Evolutionary conservation across 257 asterid genomes (phyloP), one percentile per base, ranked within the genome.

Genomic region (Capsicum rhomboideum): DNA sequence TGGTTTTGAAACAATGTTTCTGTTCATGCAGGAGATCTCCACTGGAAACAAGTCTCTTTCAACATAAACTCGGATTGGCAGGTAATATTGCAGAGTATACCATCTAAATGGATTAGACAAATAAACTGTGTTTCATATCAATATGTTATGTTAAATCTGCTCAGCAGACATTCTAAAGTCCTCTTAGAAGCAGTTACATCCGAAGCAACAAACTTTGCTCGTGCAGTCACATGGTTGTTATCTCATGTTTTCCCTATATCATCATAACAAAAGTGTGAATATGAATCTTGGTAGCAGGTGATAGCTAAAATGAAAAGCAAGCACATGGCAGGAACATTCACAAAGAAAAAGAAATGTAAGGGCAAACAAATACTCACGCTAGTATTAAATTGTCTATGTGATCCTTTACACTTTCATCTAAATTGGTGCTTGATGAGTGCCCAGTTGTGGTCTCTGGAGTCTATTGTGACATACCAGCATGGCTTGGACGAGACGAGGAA

Each of bases 271-370:
- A 29, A 16, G 66, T 37, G 56, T 9, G 29, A 59, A 61, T 81
- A 13, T 81, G 84, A 81, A 29, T 58, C 78, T 42, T 81, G 87
- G 74, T 79, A 83, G 86, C 94, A 93, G 97, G 96, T 93, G 78
- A 96, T 95, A 84, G 94, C 90, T 18, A 93, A 95, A 86, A 80
- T 92, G 97, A 95, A 95, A 85, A 95, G 98, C 96, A 95, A 92
- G 89, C 90, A 93, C 83, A 93, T 95, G 87, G 98, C 91, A 84
- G 97, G 97, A 83, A 93, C 98, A 83, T 95, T 95, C 89, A 95
- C 97, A 37, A 95, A 95, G 98, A 95, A 94, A 84, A 94, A 92
- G 97, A 92, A 93, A 88, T 91, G 98, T 93, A 89, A 61, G 93
- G n/a, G 8, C 61, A 42, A 83, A 21, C 46, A 85, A 14, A 14